These are phyloP conservation scores for Sclerotinia minor DNA, from an alignment of 2,329 filamentous ascomycete genomes.

Conservation along the genomic window DNA sequence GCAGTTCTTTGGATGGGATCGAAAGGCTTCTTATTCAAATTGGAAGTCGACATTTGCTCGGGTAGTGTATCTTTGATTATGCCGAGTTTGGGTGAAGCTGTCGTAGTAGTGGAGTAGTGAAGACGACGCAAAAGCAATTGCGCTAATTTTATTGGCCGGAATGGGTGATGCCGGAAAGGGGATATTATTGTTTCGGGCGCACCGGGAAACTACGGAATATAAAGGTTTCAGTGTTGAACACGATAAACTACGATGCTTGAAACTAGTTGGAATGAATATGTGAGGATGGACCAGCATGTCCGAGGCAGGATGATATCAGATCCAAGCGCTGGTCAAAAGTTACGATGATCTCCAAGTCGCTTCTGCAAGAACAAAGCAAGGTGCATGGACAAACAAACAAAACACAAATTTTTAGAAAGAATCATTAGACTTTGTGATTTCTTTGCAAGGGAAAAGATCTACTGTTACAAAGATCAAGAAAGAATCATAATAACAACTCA, in stretches of 20 bases:
- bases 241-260: slow-evolving; percentile 1
- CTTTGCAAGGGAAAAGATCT: background rate
- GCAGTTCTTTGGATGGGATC: slow-evolving; percentile 36
- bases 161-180: slow-evolving; percentile 25
- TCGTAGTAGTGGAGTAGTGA: slow-evolving; percentile 22
- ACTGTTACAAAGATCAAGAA: background rate
- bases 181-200: slow-evolving; percentile 14
- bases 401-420: background rate
- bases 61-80: slow-evolving; percentile 18
- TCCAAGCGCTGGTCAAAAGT: background rate
- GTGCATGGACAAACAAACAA: background rate
- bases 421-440: background rate
- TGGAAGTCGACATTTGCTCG: slow-evolving; percentile 22
- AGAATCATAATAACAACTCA: background rate
- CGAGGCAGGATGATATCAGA: slow-evolving; percentile 12
- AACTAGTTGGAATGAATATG: background rate
- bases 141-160: slow-evolving; percentile 25
- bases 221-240: slow-evolving; percentile 15
- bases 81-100: slow-evolving; percentile 22
- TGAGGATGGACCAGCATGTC: slow-evolving; percentile 9
- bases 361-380: background rate
- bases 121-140: slow-evolving; percentile 20
- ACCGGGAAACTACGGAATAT: slow-evolving; percentile 23
- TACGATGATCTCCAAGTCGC: background rate
- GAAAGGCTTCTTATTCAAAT: slow-evolving; percentile 24